Percentiles rank a stretch among this genome's conserved stretches.
Conservation (phyloP, 1,284 basidiomycete genomes). For the Xerocomus subilludens region DNA sequence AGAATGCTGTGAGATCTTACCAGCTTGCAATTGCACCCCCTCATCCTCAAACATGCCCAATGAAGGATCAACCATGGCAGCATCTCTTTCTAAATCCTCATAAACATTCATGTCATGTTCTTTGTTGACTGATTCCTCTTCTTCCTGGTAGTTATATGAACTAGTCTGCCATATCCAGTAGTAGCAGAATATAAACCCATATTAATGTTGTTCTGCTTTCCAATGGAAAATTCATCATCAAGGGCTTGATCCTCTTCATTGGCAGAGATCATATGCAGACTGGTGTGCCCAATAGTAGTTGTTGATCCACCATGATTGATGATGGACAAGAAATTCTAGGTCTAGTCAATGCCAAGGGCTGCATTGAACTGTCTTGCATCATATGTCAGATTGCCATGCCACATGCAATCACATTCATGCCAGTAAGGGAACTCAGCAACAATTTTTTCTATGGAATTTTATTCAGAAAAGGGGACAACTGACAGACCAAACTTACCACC, state of each 20-base stretch:
- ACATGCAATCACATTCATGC: neutral
- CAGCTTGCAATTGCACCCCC: too few species aligned
- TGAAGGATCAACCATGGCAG: neutral
- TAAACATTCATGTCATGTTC: neutral
- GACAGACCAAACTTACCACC: neutral
- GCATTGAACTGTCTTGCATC: neutral
- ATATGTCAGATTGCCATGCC: conserved; percentile 1
- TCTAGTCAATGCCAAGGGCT: neutral
- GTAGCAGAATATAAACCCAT: neutral
- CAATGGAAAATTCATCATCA: neutral
- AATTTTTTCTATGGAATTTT: neutral
- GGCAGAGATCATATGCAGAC: neutral
- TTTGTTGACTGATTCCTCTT: neutral
- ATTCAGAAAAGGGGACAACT: neutral
- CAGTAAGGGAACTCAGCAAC: neutral
- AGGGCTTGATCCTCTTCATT: neutral
- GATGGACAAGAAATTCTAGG: neutral
- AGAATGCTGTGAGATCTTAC: neutral
- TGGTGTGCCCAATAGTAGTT: neutral
- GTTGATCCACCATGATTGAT: neutral
- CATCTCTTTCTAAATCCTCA: neutral
- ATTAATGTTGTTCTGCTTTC: neutral
- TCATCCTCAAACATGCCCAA: neutral
- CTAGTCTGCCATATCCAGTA: too few species aligned
- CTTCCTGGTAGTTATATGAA: neutral